These are phyloP conservation scores for Wallacemonas collosoma DNA, from an alignment of 208 protist species.

Conservation along the genomic window DNA sequence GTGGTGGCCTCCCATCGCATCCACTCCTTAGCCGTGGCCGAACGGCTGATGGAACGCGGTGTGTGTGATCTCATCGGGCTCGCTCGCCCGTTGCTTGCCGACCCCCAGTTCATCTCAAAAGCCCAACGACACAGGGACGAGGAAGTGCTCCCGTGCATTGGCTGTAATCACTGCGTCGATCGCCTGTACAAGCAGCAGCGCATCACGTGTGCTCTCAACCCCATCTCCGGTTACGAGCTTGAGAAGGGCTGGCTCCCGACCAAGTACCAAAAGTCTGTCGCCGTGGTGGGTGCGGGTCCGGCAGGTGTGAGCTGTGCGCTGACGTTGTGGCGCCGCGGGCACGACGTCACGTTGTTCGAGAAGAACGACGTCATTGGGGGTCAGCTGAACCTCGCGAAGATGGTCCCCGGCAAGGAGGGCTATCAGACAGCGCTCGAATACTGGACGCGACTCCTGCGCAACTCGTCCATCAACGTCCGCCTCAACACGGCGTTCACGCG, in stretches of 20 bases:
- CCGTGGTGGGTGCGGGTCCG: constrained; percentile 92
- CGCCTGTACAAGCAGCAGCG: constrained; percentile 89
- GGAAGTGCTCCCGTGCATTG: constrained; percentile 93
- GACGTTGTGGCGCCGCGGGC: constrained; percentile 87
- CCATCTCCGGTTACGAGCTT: constrained; percentile 88
- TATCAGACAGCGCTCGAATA: constrained; percentile 92
- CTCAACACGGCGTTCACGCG: constrained; percentile 75
- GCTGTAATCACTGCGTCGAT: constrained; percentile 95
- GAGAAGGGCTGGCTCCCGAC: constrained; percentile 67
- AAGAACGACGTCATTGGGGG: constrained; percentile 77
- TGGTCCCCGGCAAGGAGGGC: constrained; percentile 93
- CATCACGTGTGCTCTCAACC: constrained; percentile 92
- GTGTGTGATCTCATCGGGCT: constrained; percentile 92
- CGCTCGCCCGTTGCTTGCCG: constrained; percentile 89
- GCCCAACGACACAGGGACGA: constrained; percentile 52
- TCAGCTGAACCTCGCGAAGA: constrained; percentile 94
- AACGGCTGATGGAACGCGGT: constrained; percentile 65
- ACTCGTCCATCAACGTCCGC: constrained; percentile 80
- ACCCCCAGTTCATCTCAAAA: constrained; percentile 90
- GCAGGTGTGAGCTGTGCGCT: constrained; percentile 91
- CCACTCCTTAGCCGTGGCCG: constrained; percentile 84
- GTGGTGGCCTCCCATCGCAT: constrained; percentile 93
- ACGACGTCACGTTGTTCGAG: constrained; percentile 93
- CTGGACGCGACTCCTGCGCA: constrained; percentile 83
- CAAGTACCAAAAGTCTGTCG: constrained; percentile 69